These are phyloP conservation scores for Aphanomyces cochlioides DNA, from an alignment of 352 stramenopile species.

Conservation along the genomic window DNA sequence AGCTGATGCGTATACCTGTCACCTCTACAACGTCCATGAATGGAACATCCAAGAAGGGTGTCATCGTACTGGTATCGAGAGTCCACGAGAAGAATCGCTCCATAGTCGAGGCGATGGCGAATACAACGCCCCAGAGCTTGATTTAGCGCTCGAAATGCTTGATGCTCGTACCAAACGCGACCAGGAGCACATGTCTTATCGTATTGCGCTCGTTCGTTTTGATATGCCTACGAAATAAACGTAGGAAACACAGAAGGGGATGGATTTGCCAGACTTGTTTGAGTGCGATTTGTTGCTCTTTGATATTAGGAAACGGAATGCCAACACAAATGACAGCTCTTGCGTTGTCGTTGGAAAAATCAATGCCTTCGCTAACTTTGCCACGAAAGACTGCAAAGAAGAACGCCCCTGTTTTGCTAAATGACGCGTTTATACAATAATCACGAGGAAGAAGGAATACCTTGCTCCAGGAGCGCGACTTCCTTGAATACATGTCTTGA, in stretches of 20 bases:
- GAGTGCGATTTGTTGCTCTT: slow-evolving; percentile 86
- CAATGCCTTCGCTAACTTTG: slow-evolving; percentile 98
- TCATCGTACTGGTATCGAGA: slow-evolving; percentile 63
- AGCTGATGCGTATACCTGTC: slow-evolving; percentile 15
- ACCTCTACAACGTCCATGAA: background rate
- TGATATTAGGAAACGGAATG: slow-evolving; percentile 96
- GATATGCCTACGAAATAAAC: slow-evolving; percentile 42
- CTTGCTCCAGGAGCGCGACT: no score
- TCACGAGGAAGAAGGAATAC: background rate
- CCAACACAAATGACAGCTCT: slow-evolving; percentile 96
- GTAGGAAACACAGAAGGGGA: background rate
- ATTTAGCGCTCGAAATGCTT: slow-evolving; percentile 98
- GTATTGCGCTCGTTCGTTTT: slow-evolving; percentile 65
- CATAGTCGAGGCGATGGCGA: slow-evolving; percentile 96
- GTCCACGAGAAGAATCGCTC: slow-evolving; percentile 95
- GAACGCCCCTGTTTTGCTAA: slow-evolving; percentile 76
- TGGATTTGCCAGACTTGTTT: slow-evolving; percentile 62
- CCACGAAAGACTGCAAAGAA: slow-evolving; percentile 98
- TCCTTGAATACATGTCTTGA: slow-evolving; percentile 51
- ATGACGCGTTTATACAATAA: background rate
- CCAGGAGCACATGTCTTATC: slow-evolving; percentile 69
- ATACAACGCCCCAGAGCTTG: slow-evolving; percentile 98
- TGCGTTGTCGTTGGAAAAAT: slow-evolving; percentile 97
- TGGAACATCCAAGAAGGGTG: background rate
- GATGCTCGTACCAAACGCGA: slow-evolving; percentile 94